A percentile compares a stretch with the other conserved stretches of the same genome.
Conservation (phyloP, 495 filamentous ascomycete genomes). For the Podospora tetraspora region DNA sequence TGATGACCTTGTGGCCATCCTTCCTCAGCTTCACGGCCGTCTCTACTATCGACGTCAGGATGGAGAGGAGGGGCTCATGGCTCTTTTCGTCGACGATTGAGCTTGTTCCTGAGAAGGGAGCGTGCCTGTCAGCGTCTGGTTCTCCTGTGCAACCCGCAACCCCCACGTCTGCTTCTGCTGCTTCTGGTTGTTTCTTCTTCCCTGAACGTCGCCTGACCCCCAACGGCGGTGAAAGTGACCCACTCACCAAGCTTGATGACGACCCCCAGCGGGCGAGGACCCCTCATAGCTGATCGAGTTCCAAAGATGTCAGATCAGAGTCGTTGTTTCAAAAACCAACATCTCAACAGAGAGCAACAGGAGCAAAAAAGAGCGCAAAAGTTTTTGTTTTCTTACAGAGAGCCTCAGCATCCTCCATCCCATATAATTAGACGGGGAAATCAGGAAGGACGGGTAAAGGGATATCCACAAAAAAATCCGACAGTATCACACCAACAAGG, state of each 20-base stretch:
- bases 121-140: neutral
- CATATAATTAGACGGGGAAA: conserved; percentile 4
- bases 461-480: neutral
- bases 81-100: conserved; percentile 96
- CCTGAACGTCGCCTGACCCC: neutral
- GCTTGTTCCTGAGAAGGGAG: conserved; percentile 65
- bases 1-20: conserved; percentile 88
- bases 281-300: conserved; percentile 43
- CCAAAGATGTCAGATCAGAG: neutral
- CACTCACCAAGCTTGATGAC: conserved; percentile 90
- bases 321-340: neutral
- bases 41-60: conserved; percentile 84
- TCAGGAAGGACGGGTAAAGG: neutral
- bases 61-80: conserved; percentile 93
- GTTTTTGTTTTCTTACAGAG: neutral
- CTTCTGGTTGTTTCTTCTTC: neutral
- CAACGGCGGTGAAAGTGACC: neutral
- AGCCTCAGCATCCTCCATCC: neutral
- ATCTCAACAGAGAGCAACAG: neutral
- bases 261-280: conserved; percentile 58
- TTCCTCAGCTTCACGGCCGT: conserved; percentile 78
- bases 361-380: neutral
- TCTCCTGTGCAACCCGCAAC: neutral
- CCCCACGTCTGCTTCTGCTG: neutral
- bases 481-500: neutral